Evolutionary conservation across 805 yeast genomes (phyloP), one percentile per base, ranked within the genome.

Genomic region (Nakazawaea holstii): DNA sequence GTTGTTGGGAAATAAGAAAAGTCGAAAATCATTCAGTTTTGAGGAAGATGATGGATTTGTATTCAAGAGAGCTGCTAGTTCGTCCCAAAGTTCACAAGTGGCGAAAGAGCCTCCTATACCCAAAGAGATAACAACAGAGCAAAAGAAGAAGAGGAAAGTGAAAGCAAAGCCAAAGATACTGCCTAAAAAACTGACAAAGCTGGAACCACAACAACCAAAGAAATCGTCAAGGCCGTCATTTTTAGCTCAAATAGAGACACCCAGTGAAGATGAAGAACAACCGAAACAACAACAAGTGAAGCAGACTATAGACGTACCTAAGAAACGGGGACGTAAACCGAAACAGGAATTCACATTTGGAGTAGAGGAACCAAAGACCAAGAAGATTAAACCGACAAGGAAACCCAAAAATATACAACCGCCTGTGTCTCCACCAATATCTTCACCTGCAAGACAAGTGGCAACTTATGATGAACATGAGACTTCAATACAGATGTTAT

Each of bases 31-130:
- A 8, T 28, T 35, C 10, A 44, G 46, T 43, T 48, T 50, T 28
- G 66, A 62, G 43, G 66, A 60, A 29, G 67, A 62, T 44, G 67
- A 60, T 30, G 67, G 64, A 35, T 61, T 62, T 53, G 59, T 61
- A 46, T 62, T 62, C 52, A 61, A 55, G 44, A 50, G 67, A 42
- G 35, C 52, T 39, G 14, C 29, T 9, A 44, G 17, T 43, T 53
- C 14, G 24, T 20, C 24, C 5, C 24, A 20, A 20, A 20, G 24
- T 48, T 52, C n/a, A 42, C 46, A n/a, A 39, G 55, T 35, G 50
- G 40, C 37, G 29, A 37, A 32, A 31, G 31, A 38, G 44, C 20
- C 24, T 8, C 35, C 28, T 20, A 20, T 5, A 20, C 24, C 24
- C 24, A 20, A 29, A 33, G 39, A 35, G 33, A 29, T 13, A 29